Base-by-base conservation (phyloP, 306 rosid species). In the Cucumis hystrix region DNA sequence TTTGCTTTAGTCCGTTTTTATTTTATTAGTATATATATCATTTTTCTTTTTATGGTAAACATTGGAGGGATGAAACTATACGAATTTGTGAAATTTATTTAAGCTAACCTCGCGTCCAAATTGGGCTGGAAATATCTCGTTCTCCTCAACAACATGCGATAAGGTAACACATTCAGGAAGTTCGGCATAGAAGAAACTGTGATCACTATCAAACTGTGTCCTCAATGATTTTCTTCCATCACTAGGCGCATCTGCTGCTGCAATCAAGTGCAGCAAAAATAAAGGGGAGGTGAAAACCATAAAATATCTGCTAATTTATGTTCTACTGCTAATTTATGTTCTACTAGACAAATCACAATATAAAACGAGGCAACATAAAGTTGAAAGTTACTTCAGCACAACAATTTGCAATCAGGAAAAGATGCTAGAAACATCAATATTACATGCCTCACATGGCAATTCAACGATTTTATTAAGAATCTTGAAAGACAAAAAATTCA, bases 51-150 rank as follows among this genome's bases (percentile, higher is more conserved):
- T 45, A 33, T 16, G 45, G 69, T 63, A 23, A 63, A 63, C 4
- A 61, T 61, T 28, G 75, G 75, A 30, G 43, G 15, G 28, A 33
- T 14, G 14, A 21, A 49, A 49, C 23, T 9, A 4, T 5, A 21
- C 8, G 25, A n/a, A 45, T 6, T 20, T 23, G 23, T 51, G 23
- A 47, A 47, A 47, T 51, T 51, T 72, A 37, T 67, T 10, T 41
- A 41, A 16, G 80, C 87, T 89, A 77, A 95, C 99, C 97, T 95
- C 97, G 0, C 99, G 99, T 68, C 99, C 99, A 89, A 95, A 95
- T 70, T 95, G 99, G 16, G 87, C 90, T 17, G 97, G 90, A 83
- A 95, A 95, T 74, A 17, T 89, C 84, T 87, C 97, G 21, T 81
- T 88, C 77, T 89, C 93, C 69, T 89, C 96, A 81, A 91, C 83